These are phyloP conservation scores for Anethum foeniculum DNA, from an alignment of 140 eudicot species.

Conservation along the genomic window DNA sequence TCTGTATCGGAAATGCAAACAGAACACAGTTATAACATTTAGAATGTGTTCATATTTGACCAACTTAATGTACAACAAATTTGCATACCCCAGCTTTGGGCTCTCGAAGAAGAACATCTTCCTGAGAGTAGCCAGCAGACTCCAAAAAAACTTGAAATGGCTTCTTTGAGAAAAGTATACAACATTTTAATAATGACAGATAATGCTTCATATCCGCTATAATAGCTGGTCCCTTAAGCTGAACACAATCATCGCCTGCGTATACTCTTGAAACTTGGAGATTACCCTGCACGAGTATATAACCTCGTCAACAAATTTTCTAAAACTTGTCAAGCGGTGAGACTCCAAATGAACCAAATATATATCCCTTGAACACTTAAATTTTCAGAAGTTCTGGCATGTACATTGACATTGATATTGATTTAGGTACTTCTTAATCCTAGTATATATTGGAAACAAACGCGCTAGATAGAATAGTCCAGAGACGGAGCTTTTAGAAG, in stretches of 20 bases:
- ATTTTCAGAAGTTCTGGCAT: background rate
- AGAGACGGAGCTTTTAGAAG: background rate
- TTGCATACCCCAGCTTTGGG: conserved; percentile 95
- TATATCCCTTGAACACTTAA: background rate
- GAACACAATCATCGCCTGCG: conserved; percentile 71
- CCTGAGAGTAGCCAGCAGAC: conserved; percentile 80
- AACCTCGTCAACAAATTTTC: background rate
- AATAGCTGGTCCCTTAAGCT: conserved; percentile 69
- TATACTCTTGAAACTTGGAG: conserved; percentile 81
- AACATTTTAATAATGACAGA: conserved; percentile 57
- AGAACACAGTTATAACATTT: conserved; percentile 9
- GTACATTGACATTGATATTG: background rate
- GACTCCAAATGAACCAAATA: background rate
- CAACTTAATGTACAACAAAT: background rate
- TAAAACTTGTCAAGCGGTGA: background rate
- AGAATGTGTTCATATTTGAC: conserved; percentile 6
- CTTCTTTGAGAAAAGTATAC: conserved; percentile 90
- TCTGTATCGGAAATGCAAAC: conserved; percentile 38
- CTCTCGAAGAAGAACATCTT: conserved; percentile 79
- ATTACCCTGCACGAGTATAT: conserved; percentile 50
- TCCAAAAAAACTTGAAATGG: conserved; percentile 91
- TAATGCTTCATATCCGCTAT: conserved; percentile 55
- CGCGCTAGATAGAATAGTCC: background rate
- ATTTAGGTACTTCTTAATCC: background rate
- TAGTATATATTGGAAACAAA: background rate